Base-by-base conservation (phyloP, 768 basidiomycete genomes). In the Auricularia sp. region DNA sequence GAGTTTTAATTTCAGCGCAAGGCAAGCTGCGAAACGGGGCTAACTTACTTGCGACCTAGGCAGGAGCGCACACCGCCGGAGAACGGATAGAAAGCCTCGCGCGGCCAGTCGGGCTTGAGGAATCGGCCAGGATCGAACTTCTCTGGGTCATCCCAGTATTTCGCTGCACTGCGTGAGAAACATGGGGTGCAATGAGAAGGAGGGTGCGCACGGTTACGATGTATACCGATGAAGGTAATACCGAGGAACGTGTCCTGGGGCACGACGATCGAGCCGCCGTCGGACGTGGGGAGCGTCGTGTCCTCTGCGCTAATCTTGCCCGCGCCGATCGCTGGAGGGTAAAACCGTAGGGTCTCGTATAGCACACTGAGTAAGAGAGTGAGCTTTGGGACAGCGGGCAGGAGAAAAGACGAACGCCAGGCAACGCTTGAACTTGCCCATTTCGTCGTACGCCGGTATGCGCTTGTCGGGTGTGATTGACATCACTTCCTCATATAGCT, bases 401-500 rank as follows among this genome's bases (percentile, higher is more conserved):
- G 21, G 10, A 51, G 7, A 16, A 21, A 18, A 6, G 6, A 18
- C 47, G 47, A 14, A 51, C 47, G 47, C 47, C 11, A 21, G 18
- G 47, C 11, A 18, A 18, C 18, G 18, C 16, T 10, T 10, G 47
- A 51, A 51, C 18, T 16, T 18, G 47, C 21, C 21, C 21, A 51
- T 51, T 8, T 51, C 47, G 6, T 51, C 47, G 21, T 51, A 51
- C 10, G 39, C 12, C 39, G 47, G 47, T 51, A 18, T 29, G 47
- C 47, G 18, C 47, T 21, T 18, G 18, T 6, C 47, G 47, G 47
- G 21, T 18, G 47, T 70, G 39, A 80, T 74, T 5, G 70, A 68
- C 11, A 74, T 64, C n/a, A 83, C 79, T 43, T 84, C 78, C 14
- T 79, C 72, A 65, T 78, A 72, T 6, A 81, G 73, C 65, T 81